Percentiles rank a stretch among this genome's conserved stretches.
Evolutionary conservation across 202 grass and related monocot species (phyloP).

Genomic region (Setaria italica): DNA sequence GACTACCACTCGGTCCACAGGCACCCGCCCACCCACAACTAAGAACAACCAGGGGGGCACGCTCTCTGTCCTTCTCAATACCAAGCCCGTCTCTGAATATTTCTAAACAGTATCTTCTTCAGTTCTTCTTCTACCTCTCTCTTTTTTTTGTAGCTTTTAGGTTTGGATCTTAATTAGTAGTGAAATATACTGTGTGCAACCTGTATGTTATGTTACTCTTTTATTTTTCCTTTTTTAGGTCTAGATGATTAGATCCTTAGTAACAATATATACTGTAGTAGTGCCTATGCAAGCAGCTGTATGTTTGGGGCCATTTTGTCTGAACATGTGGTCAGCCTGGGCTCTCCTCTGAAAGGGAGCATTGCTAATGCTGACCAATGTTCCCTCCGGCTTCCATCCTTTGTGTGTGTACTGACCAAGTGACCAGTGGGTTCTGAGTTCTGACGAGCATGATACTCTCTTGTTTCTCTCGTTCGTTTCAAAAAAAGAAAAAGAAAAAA

Average conservation of each 20-base stretch:
- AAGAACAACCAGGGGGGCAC: background rate
- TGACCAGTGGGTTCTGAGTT: background rate
- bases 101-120: background rate
- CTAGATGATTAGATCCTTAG: background rate
- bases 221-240: background rate
- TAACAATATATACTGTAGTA: background rate
- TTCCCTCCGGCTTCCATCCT: background rate
- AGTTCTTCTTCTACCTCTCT: background rate
- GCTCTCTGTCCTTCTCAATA: too few species aligned
- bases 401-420: constrained; percentile 6
- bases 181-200: background rate
- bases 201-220: background rate
- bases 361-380: background rate
- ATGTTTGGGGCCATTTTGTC: constrained; percentile 28
- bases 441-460: background rate
- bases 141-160: background rate
- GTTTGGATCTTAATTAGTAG: background rate
- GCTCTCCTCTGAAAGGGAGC: background rate
- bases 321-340: background rate
- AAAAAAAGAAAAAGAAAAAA: too few species aligned
- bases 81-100: background rate
- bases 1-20: constrained; percentile 50
- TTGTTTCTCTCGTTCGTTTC: background rate
- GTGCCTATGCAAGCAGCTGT: background rate
- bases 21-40: constrained; percentile 73